A percentile compares a stretch with the other conserved stretches of the same genome.
Conservation (phyloP, 2,329 filamentous ascomycete genomes). For the Paramyrothecium roridum region DNA sequence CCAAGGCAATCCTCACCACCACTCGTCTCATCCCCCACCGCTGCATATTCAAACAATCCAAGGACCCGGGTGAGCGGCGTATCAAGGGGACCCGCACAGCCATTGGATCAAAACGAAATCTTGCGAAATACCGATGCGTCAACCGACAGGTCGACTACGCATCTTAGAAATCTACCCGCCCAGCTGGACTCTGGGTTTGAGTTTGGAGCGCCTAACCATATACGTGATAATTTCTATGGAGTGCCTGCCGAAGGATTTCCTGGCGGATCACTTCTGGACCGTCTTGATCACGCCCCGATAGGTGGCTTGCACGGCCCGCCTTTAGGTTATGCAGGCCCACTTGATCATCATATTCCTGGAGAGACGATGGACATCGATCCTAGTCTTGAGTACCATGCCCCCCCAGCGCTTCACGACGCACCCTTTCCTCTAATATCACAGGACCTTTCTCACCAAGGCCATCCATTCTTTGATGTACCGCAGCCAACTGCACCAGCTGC, state of each 20-base stretch:
- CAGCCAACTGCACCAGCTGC: background rate
- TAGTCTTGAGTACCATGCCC: constrained; percentile 6
- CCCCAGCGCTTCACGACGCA: background rate
- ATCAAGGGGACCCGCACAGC: too few species aligned
- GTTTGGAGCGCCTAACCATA: background rate
- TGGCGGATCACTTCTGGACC: background rate
- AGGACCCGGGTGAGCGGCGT: too few species aligned
- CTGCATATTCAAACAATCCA: background rate
- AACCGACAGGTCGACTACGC: background rate
- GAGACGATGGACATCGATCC: constrained; percentile 9
- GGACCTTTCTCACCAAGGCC: background rate
- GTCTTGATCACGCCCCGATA: background rate
- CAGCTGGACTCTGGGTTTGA: background rate
- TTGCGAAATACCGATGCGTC: background rate
- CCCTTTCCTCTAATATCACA: background rate
- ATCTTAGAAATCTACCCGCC: background rate
- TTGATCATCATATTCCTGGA: background rate
- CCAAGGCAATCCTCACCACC: constrained; percentile 8
- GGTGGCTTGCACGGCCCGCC: background rate
- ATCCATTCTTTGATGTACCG: background rate
- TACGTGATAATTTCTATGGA: background rate
- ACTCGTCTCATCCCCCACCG: constrained; percentile 8
- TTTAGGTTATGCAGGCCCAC: background rate
- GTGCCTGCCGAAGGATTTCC: background rate
- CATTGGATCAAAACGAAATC: background rate